phyloP scores from a whole-genome alignment of 306 rosid genomes.

The Acacia acuminata region DNA sequence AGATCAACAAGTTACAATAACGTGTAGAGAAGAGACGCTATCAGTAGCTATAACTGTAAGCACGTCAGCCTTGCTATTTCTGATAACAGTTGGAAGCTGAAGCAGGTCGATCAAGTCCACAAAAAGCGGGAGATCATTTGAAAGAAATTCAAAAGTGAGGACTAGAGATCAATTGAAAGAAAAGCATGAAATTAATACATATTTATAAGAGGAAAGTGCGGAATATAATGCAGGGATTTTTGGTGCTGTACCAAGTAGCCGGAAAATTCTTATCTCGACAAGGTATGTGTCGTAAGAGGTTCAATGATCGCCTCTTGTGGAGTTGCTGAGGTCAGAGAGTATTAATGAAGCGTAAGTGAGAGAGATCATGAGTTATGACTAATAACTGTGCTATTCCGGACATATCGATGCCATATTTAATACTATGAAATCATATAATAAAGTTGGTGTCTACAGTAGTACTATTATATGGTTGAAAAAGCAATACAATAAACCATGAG shows the following conservation, averaged over 20 bases:
- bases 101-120: not conserved
- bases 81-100: not conserved
- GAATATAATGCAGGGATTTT: not conserved
- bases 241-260: not conserved
- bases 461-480: not conserved
- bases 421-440: not conserved
- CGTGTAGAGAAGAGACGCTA: not conserved
- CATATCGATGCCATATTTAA: not conserved
- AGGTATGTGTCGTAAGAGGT: not conserved
- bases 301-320: not conserved
- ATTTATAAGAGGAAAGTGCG: not conserved
- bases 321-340: not conserved
- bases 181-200: not conserved
- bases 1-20: not conserved
- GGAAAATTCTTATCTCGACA: not conserved
- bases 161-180: not conserved
- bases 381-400: not conserved
- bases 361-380: not conserved
- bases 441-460: not conserved
- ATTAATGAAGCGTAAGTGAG: slow-evolving; percentile 33
- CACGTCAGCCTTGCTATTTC: not conserved
- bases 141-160: not conserved
- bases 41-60: not conserved
- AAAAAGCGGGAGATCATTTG: not conserved
- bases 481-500: not conserved